Percentiles rank a stretch among this genome's conserved stretches.
phyloP scores from a whole-genome alignment of 306 rosid genomes.

The Cajanus cajan region DNA sequence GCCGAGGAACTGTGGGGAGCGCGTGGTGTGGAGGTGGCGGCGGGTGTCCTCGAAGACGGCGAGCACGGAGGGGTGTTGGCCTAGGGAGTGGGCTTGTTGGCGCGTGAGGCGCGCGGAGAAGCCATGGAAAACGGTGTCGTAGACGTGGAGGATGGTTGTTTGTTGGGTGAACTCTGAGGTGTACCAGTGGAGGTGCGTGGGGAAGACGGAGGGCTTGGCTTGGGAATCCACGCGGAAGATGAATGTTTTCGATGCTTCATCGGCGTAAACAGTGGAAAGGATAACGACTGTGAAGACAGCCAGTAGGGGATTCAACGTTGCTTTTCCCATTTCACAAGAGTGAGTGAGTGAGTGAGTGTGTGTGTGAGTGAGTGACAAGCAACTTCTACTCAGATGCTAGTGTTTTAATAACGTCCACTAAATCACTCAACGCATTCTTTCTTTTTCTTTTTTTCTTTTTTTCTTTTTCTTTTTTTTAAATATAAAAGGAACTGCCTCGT shows the following conservation, averaged over 20 bases:
- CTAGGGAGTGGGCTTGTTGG: conserved; percentile 40
- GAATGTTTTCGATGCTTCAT: conserved; percentile 50
- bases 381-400: no score
- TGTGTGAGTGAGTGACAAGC: no score
- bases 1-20: conserved; percentile 92
- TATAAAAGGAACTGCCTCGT: no score
- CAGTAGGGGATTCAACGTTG: not conserved
- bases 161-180: conserved; percentile 63
- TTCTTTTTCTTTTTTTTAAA: no score
- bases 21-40: conserved; percentile 85
- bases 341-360: no score
- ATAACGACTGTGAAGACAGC: conserved; percentile 26
- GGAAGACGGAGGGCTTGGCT: conserved; percentile 74
- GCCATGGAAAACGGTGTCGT: conserved; percentile 83
- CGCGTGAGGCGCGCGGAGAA: conserved; percentile 71
- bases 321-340: no score
- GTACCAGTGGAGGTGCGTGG: conserved; percentile 85
- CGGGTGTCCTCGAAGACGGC: conserved; percentile 75
- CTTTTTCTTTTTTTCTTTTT: no score
- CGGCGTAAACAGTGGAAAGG: conserved; percentile 4
- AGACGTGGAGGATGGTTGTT: conserved; percentile 55
- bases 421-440: no score
- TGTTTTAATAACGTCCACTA: no score
- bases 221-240: conserved; percentile 57
- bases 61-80: conserved; percentile 60